A percentile compares a stretch with the other conserved stretches of the same genome.
Conservation (phyloP, 2,329 filamentous ascomycete genomes). For the Raffaelea arxii region DNA sequence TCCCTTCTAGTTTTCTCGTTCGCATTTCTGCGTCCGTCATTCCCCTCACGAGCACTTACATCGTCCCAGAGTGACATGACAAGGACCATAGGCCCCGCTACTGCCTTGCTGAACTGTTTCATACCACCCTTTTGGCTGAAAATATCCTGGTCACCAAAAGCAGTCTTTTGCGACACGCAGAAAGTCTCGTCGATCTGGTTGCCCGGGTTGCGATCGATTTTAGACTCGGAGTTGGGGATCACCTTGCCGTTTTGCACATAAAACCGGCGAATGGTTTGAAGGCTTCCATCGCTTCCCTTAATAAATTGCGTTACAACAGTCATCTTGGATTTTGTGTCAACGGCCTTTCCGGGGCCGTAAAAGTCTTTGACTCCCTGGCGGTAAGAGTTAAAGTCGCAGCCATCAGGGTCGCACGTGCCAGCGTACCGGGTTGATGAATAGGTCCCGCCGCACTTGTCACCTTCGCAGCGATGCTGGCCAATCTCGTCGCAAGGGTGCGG, state of each 20-base stretch:
- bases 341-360: constrained; percentile 38
- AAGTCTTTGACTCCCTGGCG: constrained; percentile 51
- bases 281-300: constrained; percentile 29
- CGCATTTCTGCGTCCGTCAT: no score
- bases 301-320: constrained; percentile 56
- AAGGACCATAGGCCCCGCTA: constrained; percentile 52
- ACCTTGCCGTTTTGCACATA: constrained; percentile 51
- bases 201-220: constrained; percentile 17
- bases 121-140: constrained; percentile 45
- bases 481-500: constrained; percentile 45
- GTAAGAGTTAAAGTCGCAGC: constrained; percentile 58
- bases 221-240: constrained; percentile 37
- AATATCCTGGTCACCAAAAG: constrained; percentile 40
- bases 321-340: constrained; percentile 47
- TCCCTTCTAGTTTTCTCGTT: no score
- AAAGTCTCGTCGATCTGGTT: constrained; percentile 39
- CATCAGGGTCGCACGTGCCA: constrained; percentile 53
- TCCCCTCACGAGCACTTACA: no score
- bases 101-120: constrained; percentile 38
- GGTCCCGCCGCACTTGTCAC: constrained; percentile 36
- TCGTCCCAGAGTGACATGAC: constrained; percentile 56
- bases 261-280: constrained; percentile 48
- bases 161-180: constrained; percentile 43
- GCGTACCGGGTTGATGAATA: constrained; percentile 25
- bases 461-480: constrained; percentile 31